phyloP scores from a whole-genome alignment of 2,329 filamentous ascomycete species.

The Colletotrichum tropicale region DNA sequence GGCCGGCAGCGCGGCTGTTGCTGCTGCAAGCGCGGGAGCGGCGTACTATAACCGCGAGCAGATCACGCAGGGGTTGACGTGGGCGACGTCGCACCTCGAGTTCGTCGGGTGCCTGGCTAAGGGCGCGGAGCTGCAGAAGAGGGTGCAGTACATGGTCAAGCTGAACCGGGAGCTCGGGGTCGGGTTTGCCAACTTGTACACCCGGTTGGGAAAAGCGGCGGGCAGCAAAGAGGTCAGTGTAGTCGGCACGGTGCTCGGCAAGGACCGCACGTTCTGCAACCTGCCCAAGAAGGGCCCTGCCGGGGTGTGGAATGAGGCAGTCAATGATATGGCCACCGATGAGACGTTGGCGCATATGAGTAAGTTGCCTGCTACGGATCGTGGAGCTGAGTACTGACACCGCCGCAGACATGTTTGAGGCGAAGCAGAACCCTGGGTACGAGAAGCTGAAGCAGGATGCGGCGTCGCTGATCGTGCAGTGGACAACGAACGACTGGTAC shows the following conservation, averaged over 20 bases:
- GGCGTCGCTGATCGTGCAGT: constrained; percentile 66
- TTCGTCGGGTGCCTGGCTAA: constrained; percentile 90
- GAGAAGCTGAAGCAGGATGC: constrained; percentile 69
- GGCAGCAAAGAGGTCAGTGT: constrained; percentile 55
- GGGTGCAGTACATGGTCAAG: constrained; percentile 71
- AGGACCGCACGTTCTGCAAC: constrained; percentile 87
- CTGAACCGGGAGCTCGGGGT: constrained; percentile 70
- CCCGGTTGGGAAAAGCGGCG: constrained; percentile 75
- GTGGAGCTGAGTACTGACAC: constrained; percentile 9
- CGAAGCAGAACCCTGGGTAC: constrained; percentile 75
- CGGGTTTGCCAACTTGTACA: constrained; percentile 88
- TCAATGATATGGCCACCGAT: constrained; percentile 81
- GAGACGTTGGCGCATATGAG: constrained; percentile 83
- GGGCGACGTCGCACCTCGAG: constrained; percentile 89
- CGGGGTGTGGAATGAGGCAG: constrained; percentile 68
- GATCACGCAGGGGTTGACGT: constrained; percentile 75
- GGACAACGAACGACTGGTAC: constrained; percentile 72
- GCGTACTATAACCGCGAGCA: constrained; percentile 87
- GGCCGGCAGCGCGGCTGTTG: constrained; percentile 82
- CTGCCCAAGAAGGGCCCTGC: constrained; percentile 63
- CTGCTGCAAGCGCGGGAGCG: constrained; percentile 81
- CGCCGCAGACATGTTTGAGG: constrained; percentile 71
- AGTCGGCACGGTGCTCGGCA: constrained; percentile 65
- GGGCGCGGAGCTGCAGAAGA: constrained; percentile 79
- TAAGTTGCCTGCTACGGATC: constrained; percentile 37